Base-by-base conservation (phyloP, 1,284 basidiomycete species). In the Exsudoporus floridanus region DNA sequence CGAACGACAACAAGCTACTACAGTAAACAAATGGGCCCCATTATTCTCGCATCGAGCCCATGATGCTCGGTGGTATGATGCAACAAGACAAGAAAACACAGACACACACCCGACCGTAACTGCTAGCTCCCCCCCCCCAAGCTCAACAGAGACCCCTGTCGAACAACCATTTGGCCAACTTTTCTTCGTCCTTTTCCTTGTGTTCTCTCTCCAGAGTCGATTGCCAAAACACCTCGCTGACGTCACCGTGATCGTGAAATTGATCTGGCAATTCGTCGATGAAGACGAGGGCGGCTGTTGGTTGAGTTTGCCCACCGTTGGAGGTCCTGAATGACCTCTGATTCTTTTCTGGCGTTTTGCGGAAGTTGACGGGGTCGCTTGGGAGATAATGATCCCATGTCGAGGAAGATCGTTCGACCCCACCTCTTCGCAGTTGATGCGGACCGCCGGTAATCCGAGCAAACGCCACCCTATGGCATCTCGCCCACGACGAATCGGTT, bases 321-420 rank as follows among this genome's bases (percentile, higher is more conserved):
- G 60, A 93, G 89, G 65, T 92, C 89, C 40, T 86, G 77, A 42
- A 93, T 82, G 42, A 91, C 82, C 59, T 91, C 89, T 2, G n/a
- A n/a, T n/a, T n/a, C n/a, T n/a, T 60, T 87, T 84, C 53, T 83
- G 80, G 5, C 89, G 80, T n/a, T 67, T 93, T 92, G 62, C 82
- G 80, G 66, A 93, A 92, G 70, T 93, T 92, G 74, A 92, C 84
- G 56, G 90, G 76, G 46, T 81, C 71, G 37, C 80, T 80, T 4
- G 79, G 76, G 0, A 84, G 70, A 40, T 77, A 74, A 68, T 92
- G n/a, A n/a, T n/a, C n/a, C n/a, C n/a, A n/a, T n/a, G n/a, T n/a
- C n/a, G n/a, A n/a, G n/a, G n/a, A n/a, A n/a, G n/a, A n/a, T n/a
- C n/a, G n/a, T n/a, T n/a, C n/a, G n/a, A n/a, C n/a, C n/a, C n/a